Evolutionary conservation across 2,329 filamentous ascomycete genomes (phyloP), one percentile per base, ranked within the genome.

Genomic region (Daldinia sp.): DNA sequence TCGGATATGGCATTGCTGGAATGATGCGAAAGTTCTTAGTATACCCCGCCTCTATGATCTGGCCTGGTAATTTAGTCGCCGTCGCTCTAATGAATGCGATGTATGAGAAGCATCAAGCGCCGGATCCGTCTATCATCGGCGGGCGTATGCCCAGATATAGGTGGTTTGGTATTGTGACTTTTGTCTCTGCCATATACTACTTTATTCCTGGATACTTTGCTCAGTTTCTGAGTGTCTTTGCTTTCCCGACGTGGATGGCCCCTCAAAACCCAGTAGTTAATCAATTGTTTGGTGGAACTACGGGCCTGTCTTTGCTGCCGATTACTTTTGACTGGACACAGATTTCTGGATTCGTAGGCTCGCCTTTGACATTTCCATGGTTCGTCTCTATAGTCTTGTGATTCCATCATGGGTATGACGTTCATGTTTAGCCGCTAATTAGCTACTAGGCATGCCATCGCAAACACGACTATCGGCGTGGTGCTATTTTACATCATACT

Each of bases 261-360:
- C 90, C 90, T 0, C 80, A 91, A 50, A 91, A 85, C 61, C 80
- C 85, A 0, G 77, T 91, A 8, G 76, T 93, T 35, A 93, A 93
- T 67, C 90, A 93, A 73, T 72, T 93, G 1, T 93, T 93, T 68
- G 90, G 90, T 1, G 89, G 88, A 1, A 82, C 81, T 49, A 89
- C 87, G 0, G 90, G 90, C 0, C 66, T 93, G 3, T 90, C 87
- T 0, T 71, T 93, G 25, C 77, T 92, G 5, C 90, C 90, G 1
- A 85, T 93, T 29, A 92, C 89, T 0, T 91, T 93, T 71, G 90
- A 93, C 78, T 92, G 90, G 89, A 89, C 88, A 4, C 88, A 91
- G 69, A 83, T 92, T 53, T 83, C 88, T 2, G 90, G 88, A 47
- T 92, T 86, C 63, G 80, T 90, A 52, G 85, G 85, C 27, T 90